phyloP scores from a whole-genome alignment of 352 stramenopile genomes.

The Phytophthora meadii region DNA sequence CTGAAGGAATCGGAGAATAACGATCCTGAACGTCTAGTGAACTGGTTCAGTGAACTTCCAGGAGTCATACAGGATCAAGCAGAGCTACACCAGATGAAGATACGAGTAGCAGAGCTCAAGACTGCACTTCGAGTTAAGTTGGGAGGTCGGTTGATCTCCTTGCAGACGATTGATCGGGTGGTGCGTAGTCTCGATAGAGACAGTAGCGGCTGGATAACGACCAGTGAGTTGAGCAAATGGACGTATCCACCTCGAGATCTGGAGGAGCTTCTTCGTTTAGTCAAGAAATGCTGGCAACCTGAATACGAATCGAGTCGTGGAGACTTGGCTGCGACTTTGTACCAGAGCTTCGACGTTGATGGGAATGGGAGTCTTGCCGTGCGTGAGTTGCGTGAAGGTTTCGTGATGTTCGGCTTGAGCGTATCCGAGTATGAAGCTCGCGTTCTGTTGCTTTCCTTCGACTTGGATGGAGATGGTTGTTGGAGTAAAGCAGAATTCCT shows the following conservation, averaged over 20 bases:
- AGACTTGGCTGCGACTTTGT: conserved; percentile 45
- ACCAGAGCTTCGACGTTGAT: conserved; percentile 63
- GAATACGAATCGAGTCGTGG: conserved; percentile 15
- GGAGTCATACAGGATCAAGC: conserved; percentile 32
- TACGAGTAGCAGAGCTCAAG: conserved; percentile 70
- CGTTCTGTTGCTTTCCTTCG: conserved; percentile 60
- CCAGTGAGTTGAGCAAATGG: conserved; percentile 57
- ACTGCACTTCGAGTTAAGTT: conserved; percentile 42
- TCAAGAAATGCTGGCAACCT: conserved; percentile 45
- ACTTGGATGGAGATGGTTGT: conserved; percentile 58
- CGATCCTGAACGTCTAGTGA: conserved; percentile 29
- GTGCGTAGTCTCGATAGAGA: conserved; percentile 62
- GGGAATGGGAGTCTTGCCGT: conserved; percentile 65
- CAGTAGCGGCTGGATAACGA: conserved; percentile 74
- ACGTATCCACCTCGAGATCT: conserved; percentile 64
- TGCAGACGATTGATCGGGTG: conserved; percentile 44
- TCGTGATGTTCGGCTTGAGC: conserved; percentile 45
- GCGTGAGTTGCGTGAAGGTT: conserved; percentile 59
- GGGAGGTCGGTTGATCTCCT: conserved; percentile 13
- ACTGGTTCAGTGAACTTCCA: conserved; percentile 60
- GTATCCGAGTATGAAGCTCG: conserved; percentile 52
- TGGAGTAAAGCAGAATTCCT: conserved; percentile 62
- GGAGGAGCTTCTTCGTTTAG: conserved; percentile 58
- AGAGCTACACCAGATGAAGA: conserved; percentile 39
- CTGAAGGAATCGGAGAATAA: conserved; percentile 25